Evolutionary conservation across 31 red algal genomes (phyloP).

Genomic region (Odonthalia washingtoniensis): DNA sequence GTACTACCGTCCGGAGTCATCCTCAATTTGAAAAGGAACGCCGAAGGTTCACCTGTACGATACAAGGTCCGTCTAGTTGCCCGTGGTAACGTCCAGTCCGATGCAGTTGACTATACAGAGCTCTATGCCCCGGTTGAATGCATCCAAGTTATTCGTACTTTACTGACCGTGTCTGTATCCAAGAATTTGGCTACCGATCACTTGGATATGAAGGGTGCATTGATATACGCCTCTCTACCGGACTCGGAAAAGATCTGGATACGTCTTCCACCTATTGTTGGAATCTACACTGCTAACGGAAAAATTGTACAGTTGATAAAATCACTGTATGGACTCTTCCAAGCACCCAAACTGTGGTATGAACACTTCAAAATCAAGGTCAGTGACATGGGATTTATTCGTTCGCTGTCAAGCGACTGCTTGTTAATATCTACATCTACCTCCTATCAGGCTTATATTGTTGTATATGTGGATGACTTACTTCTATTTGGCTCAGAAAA

Average conservation of each 20-base stretch:
- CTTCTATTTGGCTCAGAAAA: too few species aligned
- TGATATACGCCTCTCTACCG: not conserved
- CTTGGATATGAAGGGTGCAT: conserved; percentile 18
- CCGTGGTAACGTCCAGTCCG: conserved; percentile 15
- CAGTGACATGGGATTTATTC: too few species aligned
- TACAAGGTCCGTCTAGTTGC: conserved; percentile 37
- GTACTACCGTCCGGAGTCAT: too few species aligned
- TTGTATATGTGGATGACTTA: too few species aligned
- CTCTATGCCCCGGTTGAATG: not conserved
- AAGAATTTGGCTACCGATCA: not conserved
- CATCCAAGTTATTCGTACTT: not conserved
- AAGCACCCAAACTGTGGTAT: conserved; percentile 31
- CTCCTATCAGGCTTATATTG: too few species aligned
- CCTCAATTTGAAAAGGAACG: conserved; percentile 34
- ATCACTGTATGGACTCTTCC: not conserved
- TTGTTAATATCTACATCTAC: too few species aligned
- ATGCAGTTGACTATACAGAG: not conserved
- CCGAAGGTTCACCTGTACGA: not conserved
- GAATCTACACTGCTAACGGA: not conserved
- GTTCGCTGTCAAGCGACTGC: too few species aligned
- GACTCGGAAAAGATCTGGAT: too few species aligned
- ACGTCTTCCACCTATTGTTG: too few species aligned
- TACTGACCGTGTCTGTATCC: not conserved
- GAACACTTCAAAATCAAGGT: too few species aligned
- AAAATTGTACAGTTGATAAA: not conserved